These are phyloP conservation scores for Pythium guiyangense DNA, from an alignment of 352 stramenopile genomes.

Conservation along the genomic window DNA sequence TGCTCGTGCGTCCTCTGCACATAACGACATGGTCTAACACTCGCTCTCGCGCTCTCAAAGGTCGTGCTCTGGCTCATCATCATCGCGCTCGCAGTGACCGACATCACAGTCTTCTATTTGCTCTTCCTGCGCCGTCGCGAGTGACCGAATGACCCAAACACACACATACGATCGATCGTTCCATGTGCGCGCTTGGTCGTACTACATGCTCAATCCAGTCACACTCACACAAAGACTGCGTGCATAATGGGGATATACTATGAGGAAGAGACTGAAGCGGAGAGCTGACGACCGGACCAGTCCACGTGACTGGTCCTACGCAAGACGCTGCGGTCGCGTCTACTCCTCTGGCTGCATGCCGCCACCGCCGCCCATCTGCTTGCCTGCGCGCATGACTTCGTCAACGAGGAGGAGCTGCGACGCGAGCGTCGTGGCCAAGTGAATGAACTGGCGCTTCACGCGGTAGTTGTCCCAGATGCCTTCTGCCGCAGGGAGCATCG, in stretches of 20 bases:
- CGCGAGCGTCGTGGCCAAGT: slow-evolving; percentile 96
- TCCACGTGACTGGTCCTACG: too few species aligned
- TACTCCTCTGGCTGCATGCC: slow-evolving; percentile 64
- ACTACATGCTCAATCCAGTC: too few species aligned
- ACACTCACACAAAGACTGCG: too few species aligned
- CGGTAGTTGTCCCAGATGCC: slow-evolving; percentile 99
- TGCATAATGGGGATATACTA: too few species aligned
- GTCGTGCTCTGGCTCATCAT: slow-evolving; percentile 68
- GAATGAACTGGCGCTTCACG: slow-evolving; percentile 98
- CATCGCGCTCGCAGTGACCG: slow-evolving; percentile 49
- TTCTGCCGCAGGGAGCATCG: slow-evolving; percentile 95
- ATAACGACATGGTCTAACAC: too few species aligned
- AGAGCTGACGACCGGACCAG: too few species aligned
- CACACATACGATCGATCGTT: neutral
- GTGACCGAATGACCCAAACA: slow-evolving; percentile 1
- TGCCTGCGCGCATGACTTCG: slow-evolving; percentile 98
- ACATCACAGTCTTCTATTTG: slow-evolving; percentile 81
- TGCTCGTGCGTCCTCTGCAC: too few species aligned
- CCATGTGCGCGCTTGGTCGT: too few species aligned
- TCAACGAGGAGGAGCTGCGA: slow-evolving; percentile 99
- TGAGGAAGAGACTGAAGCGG: too few species aligned
- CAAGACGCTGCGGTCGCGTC: too few species aligned
- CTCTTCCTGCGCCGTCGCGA: slow-evolving; percentile 54
- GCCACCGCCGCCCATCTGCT: slow-evolving; percentile 91
- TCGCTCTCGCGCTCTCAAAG: too few species aligned